These are phyloP conservation scores for Seiridium unicorne DNA, from an alignment of 2,329 filamentous ascomycete genomes.

Conservation along the genomic window DNA sequence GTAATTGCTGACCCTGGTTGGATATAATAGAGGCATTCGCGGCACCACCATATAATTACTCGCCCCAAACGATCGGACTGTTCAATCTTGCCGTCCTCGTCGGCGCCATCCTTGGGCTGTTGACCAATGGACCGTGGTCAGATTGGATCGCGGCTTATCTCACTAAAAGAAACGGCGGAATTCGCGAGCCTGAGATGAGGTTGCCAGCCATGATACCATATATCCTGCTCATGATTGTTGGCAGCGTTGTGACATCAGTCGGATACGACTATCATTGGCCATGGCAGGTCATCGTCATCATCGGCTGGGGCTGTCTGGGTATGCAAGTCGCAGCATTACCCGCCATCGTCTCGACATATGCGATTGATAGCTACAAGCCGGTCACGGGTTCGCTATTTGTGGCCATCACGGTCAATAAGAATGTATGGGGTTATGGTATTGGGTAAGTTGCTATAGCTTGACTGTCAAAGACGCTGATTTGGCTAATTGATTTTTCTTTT, in stretches of 20 bases:
- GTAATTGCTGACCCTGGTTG: no score
- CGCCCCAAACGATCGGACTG: conserved; percentile 36
- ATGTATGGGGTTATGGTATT: conserved; percentile 27
- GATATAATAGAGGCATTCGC: conserved; percentile 36
- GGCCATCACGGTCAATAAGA: conserved; percentile 48
- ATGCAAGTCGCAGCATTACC: conserved; percentile 47
- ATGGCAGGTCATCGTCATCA: conserved; percentile 46
- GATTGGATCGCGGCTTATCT: conserved; percentile 39
- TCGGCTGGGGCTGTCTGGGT: conserved; percentile 39
- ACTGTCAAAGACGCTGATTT: no score
- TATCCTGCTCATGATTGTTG: conserved; percentile 42
- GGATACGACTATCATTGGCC: conserved; percentile 47
- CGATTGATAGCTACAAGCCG: conserved; percentile 64
- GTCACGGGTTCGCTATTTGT: conserved; percentile 59
- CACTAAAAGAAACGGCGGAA: conserved; percentile 40
- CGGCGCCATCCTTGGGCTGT: conserved; percentile 38
- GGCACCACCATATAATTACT: conserved; percentile 12
- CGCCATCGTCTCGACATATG: conserved; percentile 56
- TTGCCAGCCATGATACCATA: conserved; percentile 44
- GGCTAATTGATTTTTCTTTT: neutral
- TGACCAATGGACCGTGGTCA: conserved; percentile 40
- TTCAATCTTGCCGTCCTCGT: conserved; percentile 45
- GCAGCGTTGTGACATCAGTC: conserved; percentile 41
- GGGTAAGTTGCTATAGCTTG: conserved; percentile 6
- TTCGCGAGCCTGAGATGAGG: conserved; percentile 48